A percentile compares a stretch with the other conserved stretches of the same genome.
These are phyloP conservation scores for Sporisorium sorghi DNA, from an alignment of 1,284 basidiomycete genomes.

Conservation along the genomic window DNA sequence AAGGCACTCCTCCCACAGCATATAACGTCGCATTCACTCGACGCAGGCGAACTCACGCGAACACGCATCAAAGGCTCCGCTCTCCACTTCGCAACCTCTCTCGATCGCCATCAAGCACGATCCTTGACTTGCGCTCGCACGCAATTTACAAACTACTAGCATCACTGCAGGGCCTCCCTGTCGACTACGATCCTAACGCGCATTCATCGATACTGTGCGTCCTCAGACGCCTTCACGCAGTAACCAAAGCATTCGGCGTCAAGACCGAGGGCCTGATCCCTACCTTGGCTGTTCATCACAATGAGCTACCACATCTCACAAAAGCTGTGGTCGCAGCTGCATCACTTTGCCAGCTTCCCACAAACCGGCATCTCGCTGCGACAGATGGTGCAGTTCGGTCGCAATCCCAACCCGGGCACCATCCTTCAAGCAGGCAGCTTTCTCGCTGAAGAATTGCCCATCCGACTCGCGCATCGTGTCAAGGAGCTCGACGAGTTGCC, in stretches of 20 bases:
- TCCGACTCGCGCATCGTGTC: constrained; percentile 93
- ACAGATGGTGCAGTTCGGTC: constrained; percentile 69
- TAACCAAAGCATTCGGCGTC: not conserved
- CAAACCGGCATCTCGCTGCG: constrained; percentile 68
- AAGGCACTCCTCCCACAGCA: too few relatives aligned
- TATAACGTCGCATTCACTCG: too few relatives aligned
- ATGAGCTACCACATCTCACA: constrained; percentile 63
- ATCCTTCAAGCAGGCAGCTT: constrained; percentile 67
- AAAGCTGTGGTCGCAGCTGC: constrained; percentile 65
- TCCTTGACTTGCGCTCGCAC: too few relatives aligned
- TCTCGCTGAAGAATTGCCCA: constrained; percentile 82
- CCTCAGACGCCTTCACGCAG: constrained; percentile 5
- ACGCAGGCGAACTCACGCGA: too few relatives aligned
- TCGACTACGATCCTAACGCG: not conserved
- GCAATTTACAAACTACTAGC: too few relatives aligned
- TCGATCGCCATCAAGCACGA: not conserved
- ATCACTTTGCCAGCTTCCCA: constrained; percentile 67
- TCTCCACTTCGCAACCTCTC: not conserved
- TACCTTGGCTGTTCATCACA: constrained; percentile 6
- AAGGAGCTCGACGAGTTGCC: constrained; percentile 96
- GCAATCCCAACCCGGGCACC: constrained; percentile 67
- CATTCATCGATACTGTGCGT: constrained; percentile 1
- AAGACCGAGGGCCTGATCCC: not conserved
- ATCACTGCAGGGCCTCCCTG: too few relatives aligned
- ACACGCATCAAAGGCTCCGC: not conserved